phyloP scores from a whole-genome alignment of 1,139 yeast genomes.

The Yamadazyma membranifaciens region DNA sequence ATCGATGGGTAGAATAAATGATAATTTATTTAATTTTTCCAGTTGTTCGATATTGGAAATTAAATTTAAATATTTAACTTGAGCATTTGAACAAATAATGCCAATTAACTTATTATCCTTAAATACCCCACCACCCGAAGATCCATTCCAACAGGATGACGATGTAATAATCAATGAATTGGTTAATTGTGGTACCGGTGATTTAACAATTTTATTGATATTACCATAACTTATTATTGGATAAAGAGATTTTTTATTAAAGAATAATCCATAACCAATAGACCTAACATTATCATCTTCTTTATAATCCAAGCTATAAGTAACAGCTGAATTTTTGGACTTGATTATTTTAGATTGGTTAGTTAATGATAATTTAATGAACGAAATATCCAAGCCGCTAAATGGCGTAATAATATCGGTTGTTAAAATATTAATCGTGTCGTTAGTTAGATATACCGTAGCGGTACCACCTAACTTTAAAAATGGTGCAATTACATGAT shows the following conservation, averaged over 20 bases:
- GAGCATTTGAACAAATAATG: conserved; percentile 63
- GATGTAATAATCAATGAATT: conserved; percentile 48
- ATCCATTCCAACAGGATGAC: conserved; percentile 74
- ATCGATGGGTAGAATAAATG: conserved; percentile 31
- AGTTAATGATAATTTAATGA: conserved; percentile 23
- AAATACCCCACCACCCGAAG: conserved; percentile 69
- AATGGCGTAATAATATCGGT: conserved; percentile 24
- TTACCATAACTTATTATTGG: conserved; percentile 51
- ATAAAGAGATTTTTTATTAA: conserved; percentile 17
- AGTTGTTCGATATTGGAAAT: conserved; percentile 12
- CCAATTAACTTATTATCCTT: conserved; percentile 45
- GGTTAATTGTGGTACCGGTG: neutral
- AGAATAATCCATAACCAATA: conserved; percentile 59
- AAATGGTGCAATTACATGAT: conserved; percentile 33
- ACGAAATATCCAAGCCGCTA: conserved; percentile 35
- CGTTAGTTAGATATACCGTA: conserved; percentile 11
- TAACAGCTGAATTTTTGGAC: conserved; percentile 10
- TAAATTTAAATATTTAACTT: conserved; percentile 21
- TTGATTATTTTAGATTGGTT: conserved; percentile 13
- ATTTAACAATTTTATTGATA: conserved; percentile 15
- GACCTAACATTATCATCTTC: conserved; percentile 44
- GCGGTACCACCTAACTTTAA: conserved; percentile 7
- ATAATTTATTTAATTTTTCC: conserved; percentile 29
- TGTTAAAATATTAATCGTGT: conserved; percentile 9
- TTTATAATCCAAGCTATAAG: conserved; percentile 12